Evolutionary conservation across 768 basidiomycete genomes (phyloP).

Genomic region (Termitomyces sp.): DNA sequence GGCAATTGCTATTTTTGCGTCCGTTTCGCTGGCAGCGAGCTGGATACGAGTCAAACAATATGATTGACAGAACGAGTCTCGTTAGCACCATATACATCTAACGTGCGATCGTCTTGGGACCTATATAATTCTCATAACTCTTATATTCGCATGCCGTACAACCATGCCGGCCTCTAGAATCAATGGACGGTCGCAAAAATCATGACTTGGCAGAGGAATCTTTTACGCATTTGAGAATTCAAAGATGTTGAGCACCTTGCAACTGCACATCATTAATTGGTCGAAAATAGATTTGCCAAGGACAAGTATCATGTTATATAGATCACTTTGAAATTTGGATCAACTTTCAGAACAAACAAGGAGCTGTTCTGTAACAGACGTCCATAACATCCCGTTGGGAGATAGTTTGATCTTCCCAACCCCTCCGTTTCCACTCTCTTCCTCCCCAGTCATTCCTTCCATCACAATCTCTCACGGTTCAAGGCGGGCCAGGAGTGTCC

Average conservation of each 20-base stretch:
- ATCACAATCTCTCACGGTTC: conserved; percentile 11
- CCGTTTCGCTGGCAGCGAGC: neutral
- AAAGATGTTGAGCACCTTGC: neutral
- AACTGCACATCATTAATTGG: too few relatives aligned
- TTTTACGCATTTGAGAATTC: neutral
- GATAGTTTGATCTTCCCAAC: neutral
- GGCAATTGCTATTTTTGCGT: neutral
- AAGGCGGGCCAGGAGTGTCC: neutral
- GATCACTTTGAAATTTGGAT: conserved; percentile 5
- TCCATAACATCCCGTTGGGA: conserved; percentile 5
- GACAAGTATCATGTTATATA: neutral
- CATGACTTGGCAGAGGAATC: neutral
- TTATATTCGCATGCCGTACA: neutral
- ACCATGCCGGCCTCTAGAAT: neutral
- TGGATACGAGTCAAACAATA: neutral
- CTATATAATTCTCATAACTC: neutral
- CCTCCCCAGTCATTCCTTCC: conserved; percentile 15
- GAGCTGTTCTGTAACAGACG: conserved; percentile 6
- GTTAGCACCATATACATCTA: neutral
- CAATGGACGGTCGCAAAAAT: neutral
- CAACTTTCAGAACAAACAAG: conserved; percentile 15
- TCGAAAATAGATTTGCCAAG: neutral
- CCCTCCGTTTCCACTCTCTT: conserved; percentile 9
- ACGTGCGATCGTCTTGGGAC: too few relatives aligned
- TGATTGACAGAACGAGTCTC: neutral